Base-by-base conservation (phyloP, 495 filamentous ascomycete species). In the Penicillium samsonianum region DNA sequence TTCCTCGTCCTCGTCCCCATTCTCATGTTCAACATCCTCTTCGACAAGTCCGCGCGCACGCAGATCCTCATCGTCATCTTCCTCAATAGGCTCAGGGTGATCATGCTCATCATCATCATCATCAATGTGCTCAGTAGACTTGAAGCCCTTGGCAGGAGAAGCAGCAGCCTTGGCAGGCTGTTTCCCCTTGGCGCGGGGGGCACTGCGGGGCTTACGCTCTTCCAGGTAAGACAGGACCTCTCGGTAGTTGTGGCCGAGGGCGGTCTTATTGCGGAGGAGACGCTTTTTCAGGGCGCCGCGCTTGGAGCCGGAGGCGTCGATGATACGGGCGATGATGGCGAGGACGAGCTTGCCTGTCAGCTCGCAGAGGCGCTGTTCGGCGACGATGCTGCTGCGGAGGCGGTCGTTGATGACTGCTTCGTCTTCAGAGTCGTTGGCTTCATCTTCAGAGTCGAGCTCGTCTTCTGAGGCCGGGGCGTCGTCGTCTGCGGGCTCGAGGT, bases 321-420 rank as follows among this genome's bases (percentile, higher is more conserved):
- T 68, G 17, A 89, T 82, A 38, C 85, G 83, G 9, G 84, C 90
- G 5, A 90, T 77, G 23, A 95, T 83, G 1, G 87, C 86, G 22
- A 95, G 78, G 9, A 96, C 90, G 33, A 94, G 80, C 62, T 91
- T 92, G 38, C 88, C 87, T 5, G 92, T 84, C 3, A 96, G 77
- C 62, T 90, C 88, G 73, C 93, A 97, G 0, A 98, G 78, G 17
- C 85, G 82, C 63, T 92, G 84, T 67, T 98, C 93, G 2, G 90
- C 83, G 37, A 90, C 74, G 14, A 96, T 75, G 50, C 84, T 81
- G 22, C 80, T 80, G 12, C 79, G 80, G 49, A 82, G 76, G 19
- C 79, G 79, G 56, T 87, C 82, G 8, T 79, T 80, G 10, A 72
- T 71, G 0, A 82, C 73, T 4, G 69, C 70, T 33, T 82, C 79